Conservation (phyloP, 2,329 filamentous ascomycete genomes). For the Gremmenia infestans region DNA sequence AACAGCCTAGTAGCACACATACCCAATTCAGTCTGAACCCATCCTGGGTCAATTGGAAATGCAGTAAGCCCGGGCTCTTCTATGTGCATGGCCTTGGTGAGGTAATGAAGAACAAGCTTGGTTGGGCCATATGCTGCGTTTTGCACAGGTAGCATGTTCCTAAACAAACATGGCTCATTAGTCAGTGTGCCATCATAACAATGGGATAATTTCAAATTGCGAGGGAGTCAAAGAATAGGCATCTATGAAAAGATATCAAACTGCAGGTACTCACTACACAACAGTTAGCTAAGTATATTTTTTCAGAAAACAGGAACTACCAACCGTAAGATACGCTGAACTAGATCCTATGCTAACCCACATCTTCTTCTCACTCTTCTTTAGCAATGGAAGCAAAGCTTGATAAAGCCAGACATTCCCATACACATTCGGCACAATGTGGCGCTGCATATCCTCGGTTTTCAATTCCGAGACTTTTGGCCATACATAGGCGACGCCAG, state of each 20-base stretch:
- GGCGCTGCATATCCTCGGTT: constrained; percentile 22
- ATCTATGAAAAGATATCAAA: too few relatives aligned
- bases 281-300: too few relatives aligned
- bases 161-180: constrained; percentile 1
- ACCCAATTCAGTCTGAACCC: constrained; percentile 15
- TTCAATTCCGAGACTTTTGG: constrained; percentile 31
- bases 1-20: background rate
- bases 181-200: background rate
- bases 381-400: constrained; percentile 28
- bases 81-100: constrained; percentile 26
- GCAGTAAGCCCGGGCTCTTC: constrained; percentile 23
- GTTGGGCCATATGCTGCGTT: constrained; percentile 30
- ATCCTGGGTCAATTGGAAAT: constrained; percentile 17
- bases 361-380: constrained; percentile 29
- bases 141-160: constrained; percentile 15
- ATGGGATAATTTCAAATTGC: too few relatives aligned
- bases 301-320: constrained; percentile 1
- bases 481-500: constrained; percentile 27
- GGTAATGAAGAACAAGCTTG: constrained; percentile 32
- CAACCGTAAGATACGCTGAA: constrained; percentile 4
- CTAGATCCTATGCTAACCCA: constrained; percentile 31
- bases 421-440: constrained; percentile 29
- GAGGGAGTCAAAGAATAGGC: too few relatives aligned
- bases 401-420: constrained; percentile 32
- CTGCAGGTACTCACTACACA: too few relatives aligned